phyloP scores from a whole-genome alignment of 179 eudicot genomes.

The Kewa caespitosa region DNA sequence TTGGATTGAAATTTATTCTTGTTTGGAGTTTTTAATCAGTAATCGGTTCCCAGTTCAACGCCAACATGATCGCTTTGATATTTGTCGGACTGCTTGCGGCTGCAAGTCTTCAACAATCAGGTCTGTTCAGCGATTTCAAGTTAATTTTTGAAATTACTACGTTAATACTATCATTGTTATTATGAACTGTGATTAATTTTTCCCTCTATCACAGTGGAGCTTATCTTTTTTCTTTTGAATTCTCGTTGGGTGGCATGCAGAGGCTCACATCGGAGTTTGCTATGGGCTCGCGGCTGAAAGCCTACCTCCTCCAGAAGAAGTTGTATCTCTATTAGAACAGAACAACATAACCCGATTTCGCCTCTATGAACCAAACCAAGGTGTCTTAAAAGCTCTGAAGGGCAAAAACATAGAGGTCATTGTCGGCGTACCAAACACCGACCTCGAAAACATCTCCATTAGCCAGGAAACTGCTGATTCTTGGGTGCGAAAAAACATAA shows the following conservation, averaged over 20 bases:
- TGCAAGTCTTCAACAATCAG: slow-evolving; percentile 22
- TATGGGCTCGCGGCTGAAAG: slow-evolving; percentile 39
- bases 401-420: slow-evolving; percentile 50
- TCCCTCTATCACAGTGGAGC: neutral
- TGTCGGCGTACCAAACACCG: slow-evolving; percentile 44
- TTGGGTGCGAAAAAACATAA: slow-evolving; percentile 56
- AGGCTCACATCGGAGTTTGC: slow-evolving; percentile 55
- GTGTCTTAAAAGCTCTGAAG: slow-evolving; percentile 39
- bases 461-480: slow-evolving; percentile 32
- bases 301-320: slow-evolving; percentile 43
- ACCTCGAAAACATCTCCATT: slow-evolving; percentile 24
- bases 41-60: too few species aligned
- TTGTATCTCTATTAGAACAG: slow-evolving; percentile 31
- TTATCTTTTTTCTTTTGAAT: neutral
- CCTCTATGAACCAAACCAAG: slow-evolving; percentile 48
- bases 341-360: slow-evolving; percentile 46
- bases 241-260: slow-evolving; percentile 32
- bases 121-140: neutral
- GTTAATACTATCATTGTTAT: neutral
- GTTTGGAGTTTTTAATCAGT: too few species aligned
- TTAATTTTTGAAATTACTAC: neutral
- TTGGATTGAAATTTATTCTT: too few species aligned
- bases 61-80: slow-evolving; percentile 22
- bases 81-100: slow-evolving; percentile 22
- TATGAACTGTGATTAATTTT: neutral